A percentile compares a stretch with the other conserved stretches of the same genome.
Conservation (phyloP, 768 basidiomycete genomes). For the Phlegmacium glaucopus region DNA sequence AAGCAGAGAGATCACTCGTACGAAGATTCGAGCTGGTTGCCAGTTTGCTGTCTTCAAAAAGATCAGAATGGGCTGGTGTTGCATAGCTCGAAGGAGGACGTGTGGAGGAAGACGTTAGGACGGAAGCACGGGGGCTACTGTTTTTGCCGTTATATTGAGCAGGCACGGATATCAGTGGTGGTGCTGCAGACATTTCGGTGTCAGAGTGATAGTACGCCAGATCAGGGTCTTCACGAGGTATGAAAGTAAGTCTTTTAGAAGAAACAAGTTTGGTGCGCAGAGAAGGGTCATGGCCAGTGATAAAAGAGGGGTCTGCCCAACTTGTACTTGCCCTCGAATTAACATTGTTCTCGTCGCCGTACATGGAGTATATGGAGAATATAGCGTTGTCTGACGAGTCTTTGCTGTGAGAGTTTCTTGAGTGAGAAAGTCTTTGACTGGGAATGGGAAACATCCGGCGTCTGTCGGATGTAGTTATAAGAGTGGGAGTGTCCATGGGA, state of each 20-base stretch:
- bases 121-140: constrained; percentile 22
- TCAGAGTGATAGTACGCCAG: constrained; percentile 28
- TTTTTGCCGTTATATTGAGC: constrained; percentile 7
- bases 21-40: constrained; percentile 26
- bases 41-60: constrained; percentile 30
- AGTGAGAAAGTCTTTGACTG: no score
- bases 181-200: constrained; percentile 17
- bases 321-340: constrained; percentile 33
- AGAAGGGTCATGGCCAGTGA: constrained; percentile 3
- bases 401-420: constrained; percentile 25
- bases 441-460: no score
- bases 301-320: constrained; percentile 33
- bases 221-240: constrained; percentile 23
- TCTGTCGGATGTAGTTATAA: constrained; percentile 17
- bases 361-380: constrained; percentile 86
- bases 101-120: constrained; percentile 21
- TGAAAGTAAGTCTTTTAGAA: constrained; percentile 15
- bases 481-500: constrained; percentile 35
- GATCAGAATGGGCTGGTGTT: constrained; percentile 28
- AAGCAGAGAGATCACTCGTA: constrained; percentile 29
- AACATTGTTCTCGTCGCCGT: constrained; percentile 58
- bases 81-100: constrained; percentile 31
- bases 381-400: constrained; percentile 72
- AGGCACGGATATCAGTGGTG: constrained; percentile 9
- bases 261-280: no score